Evolutionary conservation across 2,329 filamentous ascomycete species (phyloP), one percentile per base, ranked within the genome.

Genomic region (Akanthomyces muscarius): DNA sequence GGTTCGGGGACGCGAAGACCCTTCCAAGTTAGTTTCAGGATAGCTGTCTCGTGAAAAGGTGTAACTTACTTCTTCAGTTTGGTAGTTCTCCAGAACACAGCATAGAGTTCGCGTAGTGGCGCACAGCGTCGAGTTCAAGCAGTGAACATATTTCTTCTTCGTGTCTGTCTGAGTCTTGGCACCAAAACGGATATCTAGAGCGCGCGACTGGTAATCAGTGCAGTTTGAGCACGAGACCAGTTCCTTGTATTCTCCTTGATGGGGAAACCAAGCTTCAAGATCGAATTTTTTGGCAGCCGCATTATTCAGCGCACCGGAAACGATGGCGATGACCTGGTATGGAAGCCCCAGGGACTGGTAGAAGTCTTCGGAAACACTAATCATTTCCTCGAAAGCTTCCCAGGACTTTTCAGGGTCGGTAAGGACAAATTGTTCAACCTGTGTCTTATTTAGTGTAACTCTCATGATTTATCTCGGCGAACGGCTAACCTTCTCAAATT

Each of bases 201-300:
- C 93, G 63, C 95, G 86, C 28, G 92, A 92, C 81, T 99, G 95
- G 81, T 98, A 98, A 75, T 98, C 94, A 51, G 92, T 96, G 81
- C 95, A 99, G 80, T 99, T 99, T 65, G 92, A 96, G 84, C 93
- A 97, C 23, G 91, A 96, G 57, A 98, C 95, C 33, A 99, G 86
- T 80, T 98, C 95, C 80, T 98, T 98, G 84, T 98, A 99, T 78
- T 98, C 95, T 70, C 90, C 90, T 76, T 98, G 93, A 82, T 90
- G 96, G 18, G 92, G 92, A 76, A 96, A 97, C 91, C 92, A 96
- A 3, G 95, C 94, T 76, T 99, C 95, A 25, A 99, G 83, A 72
- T 99, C 95, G 74, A 89, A 93, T 79, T 99, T 99, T 84, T 97
- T 97, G 33, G 91, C 82, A 16, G 81, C 77, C 14, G 77, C 77